A percentile compares a stretch with the other conserved stretches of the same genome.
These are phyloP conservation scores for Volvariella volvacea DNA, from an alignment of 1,284 basidiomycete species.

Conservation along the genomic window DNA sequence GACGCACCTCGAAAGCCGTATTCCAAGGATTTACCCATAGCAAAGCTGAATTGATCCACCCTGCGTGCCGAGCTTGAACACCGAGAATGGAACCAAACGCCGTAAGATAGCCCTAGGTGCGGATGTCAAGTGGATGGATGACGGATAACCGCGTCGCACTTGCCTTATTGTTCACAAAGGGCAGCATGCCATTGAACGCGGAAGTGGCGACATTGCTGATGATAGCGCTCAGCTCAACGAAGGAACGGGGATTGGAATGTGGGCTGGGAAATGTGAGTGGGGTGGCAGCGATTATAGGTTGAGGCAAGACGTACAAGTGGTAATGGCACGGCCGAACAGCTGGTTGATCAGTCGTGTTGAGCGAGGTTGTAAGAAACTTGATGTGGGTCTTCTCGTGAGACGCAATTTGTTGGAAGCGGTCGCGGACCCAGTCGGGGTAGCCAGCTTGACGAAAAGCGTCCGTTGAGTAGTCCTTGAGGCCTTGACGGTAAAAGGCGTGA, in stretches of 20 bases:
- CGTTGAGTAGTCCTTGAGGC: conserved; percentile 30
- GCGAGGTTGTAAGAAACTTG: conserved; percentile 14
- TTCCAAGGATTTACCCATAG: conserved; percentile 45
- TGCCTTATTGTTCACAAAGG: conserved; percentile 31
- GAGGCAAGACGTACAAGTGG: conserved; percentile 35
- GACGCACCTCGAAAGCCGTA: conserved; percentile 37
- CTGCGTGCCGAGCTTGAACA: conserved; percentile 39
- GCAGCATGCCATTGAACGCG: conserved; percentile 50
- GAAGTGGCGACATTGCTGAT: conserved; percentile 53
- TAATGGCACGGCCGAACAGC: conserved; percentile 39
- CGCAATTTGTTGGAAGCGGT: conserved; percentile 38
- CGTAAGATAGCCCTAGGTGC: conserved; percentile 25
- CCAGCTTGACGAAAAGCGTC: conserved; percentile 38
- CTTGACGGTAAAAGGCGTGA: conserved; percentile 28
- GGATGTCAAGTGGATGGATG: neutral
- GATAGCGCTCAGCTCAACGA: conserved; percentile 44
- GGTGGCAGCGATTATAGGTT: neutral
- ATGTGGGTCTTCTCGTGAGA: conserved; percentile 42
- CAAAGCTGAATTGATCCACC: conserved; percentile 46
- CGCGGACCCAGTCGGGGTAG: conserved; percentile 32
- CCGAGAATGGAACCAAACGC: conserved; percentile 36
- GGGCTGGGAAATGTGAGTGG: conserved; percentile 29
- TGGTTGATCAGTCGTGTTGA: conserved; percentile 16
- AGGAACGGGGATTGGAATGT: conserved; percentile 37
- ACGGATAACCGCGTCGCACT: neutral